Conservation (phyloP, 441 rosid genomes). For the Euphorbia corollata region DNA sequence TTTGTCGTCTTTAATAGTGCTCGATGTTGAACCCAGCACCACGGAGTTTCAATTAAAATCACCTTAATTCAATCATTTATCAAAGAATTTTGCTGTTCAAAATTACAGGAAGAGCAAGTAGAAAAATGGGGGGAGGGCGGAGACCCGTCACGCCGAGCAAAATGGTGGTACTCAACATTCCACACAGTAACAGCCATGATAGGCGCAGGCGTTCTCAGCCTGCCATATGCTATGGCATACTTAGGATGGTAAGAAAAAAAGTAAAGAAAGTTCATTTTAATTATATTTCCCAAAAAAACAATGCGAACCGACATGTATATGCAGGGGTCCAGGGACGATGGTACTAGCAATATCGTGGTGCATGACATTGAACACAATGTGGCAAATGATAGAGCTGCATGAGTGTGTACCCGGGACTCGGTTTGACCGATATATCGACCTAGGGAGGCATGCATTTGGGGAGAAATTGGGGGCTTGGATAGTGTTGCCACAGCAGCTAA, state of each 20-base stretch:
- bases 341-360: slow-evolving; percentile 64
- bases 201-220: slow-evolving; percentile 93
- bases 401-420: slow-evolving; percentile 85
- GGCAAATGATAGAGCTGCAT: slow-evolving; percentile 91
- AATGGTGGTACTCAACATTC: slow-evolving; percentile 96
- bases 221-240: slow-evolving; percentile 94
- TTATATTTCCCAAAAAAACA: too few species aligned
- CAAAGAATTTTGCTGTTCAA: not conserved
- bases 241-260: slow-evolving; percentile 64
- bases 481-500: slow-evolving; percentile 84
- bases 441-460: slow-evolving; percentile 78
- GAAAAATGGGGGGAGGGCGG: slow-evolving; percentile 55
- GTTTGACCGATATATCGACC: slow-evolving; percentile 77
- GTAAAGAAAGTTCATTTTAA: too few species aligned
- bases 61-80: too few species aligned
- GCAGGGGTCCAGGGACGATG: slow-evolving; percentile 84
- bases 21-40: too few species aligned
- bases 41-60: too few species aligned
- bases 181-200: slow-evolving; percentile 94
- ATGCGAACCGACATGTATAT: not conserved
- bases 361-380: slow-evolving; percentile 80
- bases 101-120: slow-evolving; percentile 41
- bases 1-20: too few species aligned
- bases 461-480: slow-evolving; percentile 77
- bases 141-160: slow-evolving; percentile 58